Conservation (phyloP, 768 basidiomycete genomes). For the Leccinum subgranulosum region DNA sequence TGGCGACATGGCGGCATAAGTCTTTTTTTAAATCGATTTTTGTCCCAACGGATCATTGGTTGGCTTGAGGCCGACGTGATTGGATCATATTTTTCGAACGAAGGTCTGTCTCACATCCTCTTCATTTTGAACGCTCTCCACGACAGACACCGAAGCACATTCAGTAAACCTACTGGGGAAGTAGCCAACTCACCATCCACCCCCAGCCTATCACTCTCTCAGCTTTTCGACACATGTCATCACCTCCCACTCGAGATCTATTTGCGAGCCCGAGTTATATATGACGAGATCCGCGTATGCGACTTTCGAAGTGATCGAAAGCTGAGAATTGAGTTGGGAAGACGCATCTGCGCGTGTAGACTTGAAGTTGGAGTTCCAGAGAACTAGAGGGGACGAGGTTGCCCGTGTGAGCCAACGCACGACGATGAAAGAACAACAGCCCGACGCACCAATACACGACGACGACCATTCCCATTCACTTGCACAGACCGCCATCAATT, state of each 20-base stretch:
- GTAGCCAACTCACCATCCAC: slow-evolving; percentile 62
- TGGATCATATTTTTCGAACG: too few species aligned
- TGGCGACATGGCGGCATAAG: too few species aligned
- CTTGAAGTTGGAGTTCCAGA: slow-evolving; percentile 68
- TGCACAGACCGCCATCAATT: slow-evolving; percentile 85
- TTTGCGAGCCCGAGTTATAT: slow-evolving; percentile 79
- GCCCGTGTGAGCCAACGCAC: not conserved
- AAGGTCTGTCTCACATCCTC: slow-evolving; percentile 1
- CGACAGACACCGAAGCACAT: slow-evolving; percentile 37
- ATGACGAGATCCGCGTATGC: slow-evolving; percentile 79
- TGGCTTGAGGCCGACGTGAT: too few species aligned
- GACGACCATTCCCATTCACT: slow-evolving; percentile 55
- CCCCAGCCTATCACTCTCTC: slow-evolving; percentile 49
- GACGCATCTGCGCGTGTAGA: slow-evolving; percentile 66
- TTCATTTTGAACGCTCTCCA: slow-evolving; percentile 32
- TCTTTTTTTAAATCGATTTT: too few species aligned
- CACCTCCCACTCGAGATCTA: slow-evolving; percentile 56
- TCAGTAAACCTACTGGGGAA: slow-evolving; percentile 51
- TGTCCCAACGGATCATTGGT: too few species aligned
- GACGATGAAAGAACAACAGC: slow-evolving; percentile 1
- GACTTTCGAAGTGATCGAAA: slow-evolving; percentile 76
- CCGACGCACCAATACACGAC: slow-evolving; percentile 86
- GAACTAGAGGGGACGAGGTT: slow-evolving; percentile 47
- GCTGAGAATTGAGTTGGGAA: slow-evolving; percentile 57
- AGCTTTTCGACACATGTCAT: slow-evolving; percentile 32